Evolutionary conservation across 768 basidiomycete species (phyloP), one percentile per base, ranked within the genome.

Genomic region (Chalciporus pseudorubinellus): DNA sequence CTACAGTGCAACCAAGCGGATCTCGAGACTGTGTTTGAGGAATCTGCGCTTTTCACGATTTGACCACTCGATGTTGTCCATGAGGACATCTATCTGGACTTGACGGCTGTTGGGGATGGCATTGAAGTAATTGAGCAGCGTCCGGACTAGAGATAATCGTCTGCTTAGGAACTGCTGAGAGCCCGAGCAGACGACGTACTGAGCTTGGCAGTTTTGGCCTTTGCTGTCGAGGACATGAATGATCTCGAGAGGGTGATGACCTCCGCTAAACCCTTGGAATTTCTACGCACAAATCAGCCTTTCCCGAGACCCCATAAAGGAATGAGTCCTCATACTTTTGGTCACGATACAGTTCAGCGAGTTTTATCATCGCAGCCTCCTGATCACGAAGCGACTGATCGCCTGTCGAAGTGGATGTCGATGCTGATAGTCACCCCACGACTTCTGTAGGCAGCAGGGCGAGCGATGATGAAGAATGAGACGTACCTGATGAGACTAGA

Each of bases 121-220:
- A 36, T 74, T 77, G 77, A 99, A 98, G 74, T 87, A 88, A 68
- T 89, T 89, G 61, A 98, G 89, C 40, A 99, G 79, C 12, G 94
- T 95, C 38, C 95, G 85, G 72, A 98, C 94, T 97, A 56, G 20
- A 56, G 1, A 41, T 18, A 52, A 1, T 39, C 11, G 16, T 20
- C 19, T 43, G 20, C 41, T 54, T 11, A 44, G 46, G 3, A 31
- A 16, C 43, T 8, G 20, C 12, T 0, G 2, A n/a, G 16, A 21
- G 43, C 4, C 20, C 22, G 44, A 4, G 26, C 36, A 39, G 28
- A 14, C 19, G 22, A 44, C 52, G 59, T 55, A 93, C 93, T 95
- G 57, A 98, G 83, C 73, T 95, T 95, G 3, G 94, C 94, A 0
- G 95, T 97, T 71, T 98, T 97, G 1, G 94, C 95, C 71, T 98